Evolutionary conservation across 768 basidiomycete species (phyloP).

Genomic region (Phlebiopsis gigantea): DNA sequence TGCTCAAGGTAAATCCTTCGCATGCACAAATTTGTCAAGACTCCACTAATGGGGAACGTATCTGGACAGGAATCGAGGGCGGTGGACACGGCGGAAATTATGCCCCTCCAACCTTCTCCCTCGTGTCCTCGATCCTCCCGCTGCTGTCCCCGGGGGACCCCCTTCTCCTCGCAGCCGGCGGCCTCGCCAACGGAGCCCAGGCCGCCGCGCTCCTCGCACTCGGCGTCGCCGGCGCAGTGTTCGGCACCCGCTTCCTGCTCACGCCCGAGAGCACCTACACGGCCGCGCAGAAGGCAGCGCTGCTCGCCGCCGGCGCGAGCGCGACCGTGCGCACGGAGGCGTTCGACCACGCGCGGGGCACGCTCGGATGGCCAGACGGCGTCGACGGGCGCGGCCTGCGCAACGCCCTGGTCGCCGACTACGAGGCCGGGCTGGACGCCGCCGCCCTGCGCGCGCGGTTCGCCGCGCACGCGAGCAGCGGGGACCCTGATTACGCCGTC

Average conservation of each 20-base stretch:
- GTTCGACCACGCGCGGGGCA: constrained; percentile 29
- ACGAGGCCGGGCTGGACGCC: constrained; percentile 40
- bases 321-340: constrained; percentile 28
- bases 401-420: constrained; percentile 55
- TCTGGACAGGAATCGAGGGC: constrained; percentile 59
- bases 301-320: constrained; percentile 23
- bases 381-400: constrained; percentile 44
- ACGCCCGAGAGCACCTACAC: constrained; percentile 53
- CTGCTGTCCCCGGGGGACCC: constrained; percentile 34
- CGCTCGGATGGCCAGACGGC: constrained; percentile 29
- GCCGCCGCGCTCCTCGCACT: constrained; percentile 59
- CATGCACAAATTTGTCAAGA: neutral
- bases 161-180: constrained; percentile 70
- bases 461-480: constrained; percentile 20
- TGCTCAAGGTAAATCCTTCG: constrained; percentile 56
- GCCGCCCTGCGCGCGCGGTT: constrained; percentile 12
- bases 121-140: constrained; percentile 52
- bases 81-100: constrained; percentile 68
- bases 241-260: constrained; percentile 75
- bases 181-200: constrained; percentile 59
- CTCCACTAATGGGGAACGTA: neutral
- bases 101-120: constrained; percentile 54
- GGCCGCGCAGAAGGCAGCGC: constrained; percentile 28
- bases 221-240: constrained; percentile 63
- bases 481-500: constrained; percentile 22